A percentile compares a stretch with the other conserved stretches of the same genome.
Evolutionary conservation across 192 early-diverging fungal genomes (phyloP).

Genomic region (Cetraspora pellucida): DNA sequence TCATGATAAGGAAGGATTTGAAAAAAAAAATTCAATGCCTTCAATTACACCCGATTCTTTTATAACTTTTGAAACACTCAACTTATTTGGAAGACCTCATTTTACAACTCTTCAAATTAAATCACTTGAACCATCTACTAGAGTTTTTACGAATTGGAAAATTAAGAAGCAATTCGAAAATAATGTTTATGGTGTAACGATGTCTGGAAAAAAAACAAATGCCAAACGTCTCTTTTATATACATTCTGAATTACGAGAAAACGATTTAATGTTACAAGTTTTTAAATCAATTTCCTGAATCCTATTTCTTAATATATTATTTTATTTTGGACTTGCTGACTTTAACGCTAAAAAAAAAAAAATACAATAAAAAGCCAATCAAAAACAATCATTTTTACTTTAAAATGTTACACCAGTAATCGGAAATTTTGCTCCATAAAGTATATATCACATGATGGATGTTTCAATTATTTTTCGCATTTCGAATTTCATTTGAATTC

Average conservation of each 20-base stretch:
- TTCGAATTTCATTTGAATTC: too few relatives aligned
- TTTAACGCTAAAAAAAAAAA: too few relatives aligned
- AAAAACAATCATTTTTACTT: too few relatives aligned
- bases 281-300: too few relatives aligned
- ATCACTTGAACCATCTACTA: slow-evolving; percentile 54
- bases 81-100: slow-evolving; percentile 38
- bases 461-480: too few relatives aligned
- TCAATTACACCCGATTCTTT: slow-evolving; percentile 48
- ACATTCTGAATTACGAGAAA: slow-evolving; percentile 9
- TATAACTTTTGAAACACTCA: slow-evolving; percentile 49
- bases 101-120: slow-evolving; percentile 49
- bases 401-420: too few relatives aligned
- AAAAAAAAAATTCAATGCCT: slow-evolving; percentile 1
- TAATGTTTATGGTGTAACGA: neutral
- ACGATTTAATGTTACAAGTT: neutral
- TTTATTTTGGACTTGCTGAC: too few relatives aligned
- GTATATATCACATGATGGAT: too few relatives aligned
- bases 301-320: too few relatives aligned
- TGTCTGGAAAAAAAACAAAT: neutral
- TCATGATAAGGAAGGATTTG: too few relatives aligned
- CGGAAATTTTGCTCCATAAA: too few relatives aligned
- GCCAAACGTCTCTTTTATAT: slow-evolving; percentile 7
- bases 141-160: slow-evolving; percentile 53
- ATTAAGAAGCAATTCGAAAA: slow-evolving; percentile 15
- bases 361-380: too few relatives aligned